These are phyloP conservation scores for Candida silvicultrix DNA, from an alignment of 805 yeast genomes.

Conservation along the genomic window DNA sequence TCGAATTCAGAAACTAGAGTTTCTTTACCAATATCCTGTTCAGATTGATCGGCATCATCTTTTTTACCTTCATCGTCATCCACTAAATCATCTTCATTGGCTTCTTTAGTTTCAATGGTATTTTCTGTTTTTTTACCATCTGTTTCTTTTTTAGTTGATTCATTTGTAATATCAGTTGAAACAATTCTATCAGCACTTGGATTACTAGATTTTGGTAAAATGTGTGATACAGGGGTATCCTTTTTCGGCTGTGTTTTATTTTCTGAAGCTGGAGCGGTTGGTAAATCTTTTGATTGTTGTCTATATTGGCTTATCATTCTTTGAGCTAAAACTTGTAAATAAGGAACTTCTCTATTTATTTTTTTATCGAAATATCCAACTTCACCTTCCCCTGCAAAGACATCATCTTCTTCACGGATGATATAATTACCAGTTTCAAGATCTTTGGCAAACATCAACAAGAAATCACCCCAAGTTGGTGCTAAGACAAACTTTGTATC, in stretches of 20 bases:
- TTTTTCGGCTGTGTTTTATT: slow-evolving; percentile 1
- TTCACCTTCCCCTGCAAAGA: slow-evolving; percentile 68
- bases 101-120: slow-evolving; percentile 3
- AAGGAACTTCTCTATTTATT: slow-evolving; percentile 39
- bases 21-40: background rate
- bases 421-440: slow-evolving; percentile 78
- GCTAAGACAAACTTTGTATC: slow-evolving; percentile 87
- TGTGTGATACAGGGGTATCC: slow-evolving; percentile 5
- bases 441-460: slow-evolving; percentile 78
- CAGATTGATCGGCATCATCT: background rate
- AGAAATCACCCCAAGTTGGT: slow-evolving; percentile 82
- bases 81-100: background rate
- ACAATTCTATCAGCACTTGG: slow-evolving; percentile 12
- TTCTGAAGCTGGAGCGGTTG: slow-evolving; percentile 3
- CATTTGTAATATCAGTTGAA: slow-evolving; percentile 17
- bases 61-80: background rate
- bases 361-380: slow-evolving; percentile 61
- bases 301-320: slow-evolving; percentile 23
- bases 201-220: slow-evolving; percentile 8
- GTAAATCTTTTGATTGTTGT: slow-evolving; percentile 6
- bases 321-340: slow-evolving; percentile 32
- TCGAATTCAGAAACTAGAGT: background rate
- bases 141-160: slow-evolving; percentile 11
- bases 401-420: slow-evolving; percentile 60
- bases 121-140: slow-evolving; percentile 1